These are phyloP conservation scores for Eragrostis curvula DNA, from an alignment of 176 grass and related monocot species.

Conservation along the genomic window DNA sequence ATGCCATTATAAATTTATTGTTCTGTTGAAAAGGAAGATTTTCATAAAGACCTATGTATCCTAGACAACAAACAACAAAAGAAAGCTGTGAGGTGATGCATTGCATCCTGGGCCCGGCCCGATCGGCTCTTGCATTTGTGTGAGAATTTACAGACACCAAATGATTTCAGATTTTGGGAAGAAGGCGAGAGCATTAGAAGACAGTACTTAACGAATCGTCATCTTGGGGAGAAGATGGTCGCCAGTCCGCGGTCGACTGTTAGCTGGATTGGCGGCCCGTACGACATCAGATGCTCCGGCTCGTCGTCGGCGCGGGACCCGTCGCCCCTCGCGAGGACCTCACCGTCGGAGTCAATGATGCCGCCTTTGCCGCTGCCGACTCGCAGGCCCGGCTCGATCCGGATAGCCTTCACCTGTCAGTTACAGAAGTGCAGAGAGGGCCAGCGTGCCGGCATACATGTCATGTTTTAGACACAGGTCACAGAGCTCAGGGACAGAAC, in stretches of 20 bases:
- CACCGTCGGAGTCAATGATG: slow-evolving; percentile 89
- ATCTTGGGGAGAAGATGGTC: slow-evolving; percentile 82
- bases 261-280: slow-evolving; percentile 76
- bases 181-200: not conserved
- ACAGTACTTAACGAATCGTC: not conserved
- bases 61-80: no score
- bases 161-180: not conserved
- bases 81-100: no score
- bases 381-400: slow-evolving; percentile 72
- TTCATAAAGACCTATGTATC: no score
- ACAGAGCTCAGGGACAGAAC: not conserved
- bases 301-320: slow-evolving; percentile 7
- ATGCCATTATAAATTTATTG: no score
- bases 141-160: slow-evolving; percentile 31
- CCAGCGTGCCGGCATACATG: not conserved
- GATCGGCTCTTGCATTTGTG: not conserved
- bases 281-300: slow-evolving; percentile 70
- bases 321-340: slow-evolving; percentile 81
- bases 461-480: not conserved
- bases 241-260: slow-evolving; percentile 84
- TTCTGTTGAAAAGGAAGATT: no score
- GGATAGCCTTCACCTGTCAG: slow-evolving; percentile 83
- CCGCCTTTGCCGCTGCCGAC: slow-evolving; percentile 70
- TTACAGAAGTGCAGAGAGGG: not conserved
- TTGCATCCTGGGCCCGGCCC: not conserved